Conservation (phyloP, 306 rosid genomes). For the Fagus sylvatica region DNA sequence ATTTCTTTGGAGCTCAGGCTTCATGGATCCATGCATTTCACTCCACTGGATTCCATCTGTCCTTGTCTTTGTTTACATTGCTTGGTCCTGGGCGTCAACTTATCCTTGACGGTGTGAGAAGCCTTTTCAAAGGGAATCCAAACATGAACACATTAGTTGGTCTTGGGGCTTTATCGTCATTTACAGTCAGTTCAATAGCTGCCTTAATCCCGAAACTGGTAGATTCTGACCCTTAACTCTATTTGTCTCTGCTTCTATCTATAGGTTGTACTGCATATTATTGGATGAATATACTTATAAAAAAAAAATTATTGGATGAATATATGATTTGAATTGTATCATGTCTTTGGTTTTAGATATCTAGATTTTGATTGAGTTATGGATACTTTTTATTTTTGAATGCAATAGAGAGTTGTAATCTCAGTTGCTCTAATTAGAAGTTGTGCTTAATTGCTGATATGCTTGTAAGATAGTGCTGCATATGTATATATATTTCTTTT, state of each 20-base stretch:
- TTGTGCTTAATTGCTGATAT: background rate
- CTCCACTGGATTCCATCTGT: slow-evolving; percentile 81
- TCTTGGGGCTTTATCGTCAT: slow-evolving; percentile 97
- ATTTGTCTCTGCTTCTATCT: background rate
- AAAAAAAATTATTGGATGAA: background rate
- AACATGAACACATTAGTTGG: slow-evolving; percentile 98
- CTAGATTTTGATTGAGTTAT: background rate
- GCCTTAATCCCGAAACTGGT: slow-evolving; percentile 82
- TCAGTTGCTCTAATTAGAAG: background rate
- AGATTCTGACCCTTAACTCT: slow-evolving; percentile 33
- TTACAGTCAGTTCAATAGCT: slow-evolving; percentile 89
- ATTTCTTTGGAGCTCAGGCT: slow-evolving; percentile 80
- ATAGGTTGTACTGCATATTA: background rate
- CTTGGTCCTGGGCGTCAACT: slow-evolving; percentile 97
- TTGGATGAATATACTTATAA: background rate
- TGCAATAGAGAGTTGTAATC: background rate
- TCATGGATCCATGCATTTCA: slow-evolving; percentile 84
- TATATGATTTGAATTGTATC: background rate
- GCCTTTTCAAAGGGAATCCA: slow-evolving; percentile 78
- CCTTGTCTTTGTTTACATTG: slow-evolving; percentile 80
- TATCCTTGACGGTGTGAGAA: slow-evolving; percentile 83
- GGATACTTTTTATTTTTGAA: background rate
- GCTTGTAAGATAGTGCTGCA: background rate
- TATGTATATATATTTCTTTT: background rate
- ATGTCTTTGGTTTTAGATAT: background rate